These are phyloP conservation scores for Epichloe aotearoae DNA, from an alignment of 2,329 filamentous ascomycete species.

Conservation along the genomic window DNA sequence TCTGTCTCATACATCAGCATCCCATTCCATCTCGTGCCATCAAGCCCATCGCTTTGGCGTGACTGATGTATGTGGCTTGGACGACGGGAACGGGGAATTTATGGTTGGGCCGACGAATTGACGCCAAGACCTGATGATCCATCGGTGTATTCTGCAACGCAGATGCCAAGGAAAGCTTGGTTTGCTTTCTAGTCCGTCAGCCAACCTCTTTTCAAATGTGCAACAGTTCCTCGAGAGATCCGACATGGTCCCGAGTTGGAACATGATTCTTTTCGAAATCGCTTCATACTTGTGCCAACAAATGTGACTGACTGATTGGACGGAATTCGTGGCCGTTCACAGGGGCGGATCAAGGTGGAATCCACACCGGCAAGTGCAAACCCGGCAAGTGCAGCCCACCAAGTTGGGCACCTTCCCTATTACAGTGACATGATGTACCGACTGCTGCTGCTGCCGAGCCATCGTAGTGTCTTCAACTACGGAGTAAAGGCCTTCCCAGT, in stretches of 20 bases:
- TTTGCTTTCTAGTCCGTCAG: constrained; percentile 2
- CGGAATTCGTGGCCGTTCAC: not conserved
- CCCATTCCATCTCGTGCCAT: too few relatives aligned
- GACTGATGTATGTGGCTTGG: not conserved
- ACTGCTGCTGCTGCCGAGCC: too few relatives aligned
- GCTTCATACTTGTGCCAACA: too few relatives aligned
- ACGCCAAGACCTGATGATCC: not conserved
- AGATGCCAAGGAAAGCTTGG: constrained; percentile 19
- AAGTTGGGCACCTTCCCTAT: not conserved
- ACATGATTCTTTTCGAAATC: too few relatives aligned
- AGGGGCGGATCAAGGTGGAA: not conserved
- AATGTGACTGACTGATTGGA: not conserved
- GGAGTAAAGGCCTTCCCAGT: too few relatives aligned
- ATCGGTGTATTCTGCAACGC: constrained; percentile 4
- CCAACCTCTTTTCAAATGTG: not conserved
- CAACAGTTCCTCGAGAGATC: too few relatives aligned
- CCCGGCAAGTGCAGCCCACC: constrained; percentile 1
- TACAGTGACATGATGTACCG: not conserved
- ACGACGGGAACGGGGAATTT: not conserved
- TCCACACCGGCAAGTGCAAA: not conserved
- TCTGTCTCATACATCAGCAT: too few relatives aligned
- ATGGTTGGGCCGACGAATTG: not conserved
- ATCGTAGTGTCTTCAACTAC: too few relatives aligned
- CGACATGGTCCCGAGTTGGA: too few relatives aligned
- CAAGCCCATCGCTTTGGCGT: not conserved